These are phyloP conservation scores for Gaultheria prostrata DNA, from an alignment of 148 eudicot species.

Conservation along the genomic window DNA sequence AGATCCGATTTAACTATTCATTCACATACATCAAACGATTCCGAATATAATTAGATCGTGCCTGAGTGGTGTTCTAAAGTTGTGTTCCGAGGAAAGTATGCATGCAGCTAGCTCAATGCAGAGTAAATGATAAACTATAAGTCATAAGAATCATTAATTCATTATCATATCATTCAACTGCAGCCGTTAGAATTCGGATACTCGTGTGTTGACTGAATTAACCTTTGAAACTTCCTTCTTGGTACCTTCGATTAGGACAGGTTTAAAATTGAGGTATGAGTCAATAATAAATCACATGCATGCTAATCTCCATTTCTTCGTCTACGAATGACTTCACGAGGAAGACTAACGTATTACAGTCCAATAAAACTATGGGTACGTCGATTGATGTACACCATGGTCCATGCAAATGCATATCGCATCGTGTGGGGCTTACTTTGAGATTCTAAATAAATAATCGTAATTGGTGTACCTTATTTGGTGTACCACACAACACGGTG, in stretches of 20 bases:
- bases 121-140: too few species aligned
- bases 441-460: too few species aligned
- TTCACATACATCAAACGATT: neutral
- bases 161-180: too few species aligned
- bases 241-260: neutral
- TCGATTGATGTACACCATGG: too few species aligned
- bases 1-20: neutral
- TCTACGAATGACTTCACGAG: neutral
- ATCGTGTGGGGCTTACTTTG: too few species aligned
- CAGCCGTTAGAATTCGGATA: neutral
- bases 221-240: neutral
- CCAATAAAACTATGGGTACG: too few species aligned
- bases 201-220: neutral
- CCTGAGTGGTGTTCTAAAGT: neutral
- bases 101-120: too few species aligned
- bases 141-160: too few species aligned
- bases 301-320: neutral
- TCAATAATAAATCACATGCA: neutral
- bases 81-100: neutral
- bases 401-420: too few species aligned
- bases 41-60: too few species aligned
- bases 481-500: too few species aligned
- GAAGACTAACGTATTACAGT: neutral
- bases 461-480: too few species aligned
- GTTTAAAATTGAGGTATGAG: neutral